These are phyloP conservation scores for Penicillium malachiteum DNA, from an alignment of 495 filamentous ascomycete genomes.

Conservation along the genomic window DNA sequence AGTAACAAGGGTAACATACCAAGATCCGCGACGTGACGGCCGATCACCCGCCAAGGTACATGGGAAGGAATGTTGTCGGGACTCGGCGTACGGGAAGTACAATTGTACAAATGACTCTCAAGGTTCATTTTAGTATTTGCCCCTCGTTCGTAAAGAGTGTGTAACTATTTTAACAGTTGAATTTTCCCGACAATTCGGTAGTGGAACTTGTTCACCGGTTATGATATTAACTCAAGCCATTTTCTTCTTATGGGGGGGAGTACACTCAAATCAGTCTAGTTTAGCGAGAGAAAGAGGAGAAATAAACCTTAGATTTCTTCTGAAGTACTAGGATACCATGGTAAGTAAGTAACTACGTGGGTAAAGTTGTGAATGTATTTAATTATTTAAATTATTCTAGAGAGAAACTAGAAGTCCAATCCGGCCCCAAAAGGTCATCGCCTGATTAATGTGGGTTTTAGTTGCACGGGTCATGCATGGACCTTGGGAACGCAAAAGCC, in stretches of 20 bases:
- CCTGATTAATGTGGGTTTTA: not conserved
- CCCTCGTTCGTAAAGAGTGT: conserved; percentile 14
- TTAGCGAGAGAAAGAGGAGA: too few relatives aligned
- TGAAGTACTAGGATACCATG: too few relatives aligned
- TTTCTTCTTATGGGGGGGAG: too few relatives aligned
- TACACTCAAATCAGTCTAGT: too few relatives aligned
- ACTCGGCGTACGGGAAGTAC: too few relatives aligned
- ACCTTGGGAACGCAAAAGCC: not conserved
- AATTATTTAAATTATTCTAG: not conserved
- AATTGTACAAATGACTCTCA: too few relatives aligned
- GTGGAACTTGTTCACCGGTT: not conserved
- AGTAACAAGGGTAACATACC: conserved; percentile 4
- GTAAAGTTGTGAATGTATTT: not conserved
- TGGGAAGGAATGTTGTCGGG: not conserved
- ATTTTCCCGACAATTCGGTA: conserved; percentile 6
- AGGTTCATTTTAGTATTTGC: too few relatives aligned
- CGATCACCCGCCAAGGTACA: conserved; percentile 7
- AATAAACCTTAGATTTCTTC: too few relatives aligned
- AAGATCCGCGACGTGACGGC: conserved; percentile 1
- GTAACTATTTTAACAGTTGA: not conserved
- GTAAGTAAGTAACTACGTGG: too few relatives aligned
- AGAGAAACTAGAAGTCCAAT: not conserved
- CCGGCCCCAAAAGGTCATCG: not conserved
- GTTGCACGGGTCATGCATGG: not conserved
- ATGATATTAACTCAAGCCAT: not conserved